Percentiles rank a stretch among this genome's conserved stretches.
These are phyloP conservation scores for Lathyrus aphaca DNA, from an alignment of 306 rosid species.

Conservation along the genomic window DNA sequence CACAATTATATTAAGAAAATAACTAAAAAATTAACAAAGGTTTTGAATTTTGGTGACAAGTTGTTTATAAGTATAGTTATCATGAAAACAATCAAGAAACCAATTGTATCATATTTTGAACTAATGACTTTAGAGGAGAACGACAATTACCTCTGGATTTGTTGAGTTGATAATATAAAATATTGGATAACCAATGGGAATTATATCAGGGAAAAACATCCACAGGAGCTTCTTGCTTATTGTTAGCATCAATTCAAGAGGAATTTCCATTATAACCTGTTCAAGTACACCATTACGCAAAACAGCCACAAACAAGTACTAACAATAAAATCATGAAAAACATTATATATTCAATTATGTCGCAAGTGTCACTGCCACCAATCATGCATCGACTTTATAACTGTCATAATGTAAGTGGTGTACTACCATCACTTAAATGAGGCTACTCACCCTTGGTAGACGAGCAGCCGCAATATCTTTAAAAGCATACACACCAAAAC, in stretches of 20 bases:
- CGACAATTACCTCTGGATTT: slow-evolving; percentile 76
- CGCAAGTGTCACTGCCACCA: no score
- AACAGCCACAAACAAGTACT: not conserved
- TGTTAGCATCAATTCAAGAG: slow-evolving; percentile 88
- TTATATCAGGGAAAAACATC: slow-evolving; percentile 97
- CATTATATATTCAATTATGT: no score
- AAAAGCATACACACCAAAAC: slow-evolving; percentile 96
- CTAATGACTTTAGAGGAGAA: slow-evolving; percentile 24
- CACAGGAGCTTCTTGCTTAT: slow-evolving; percentile 87
- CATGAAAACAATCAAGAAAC: slow-evolving; percentile 24
- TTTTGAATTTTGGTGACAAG: not conserved
- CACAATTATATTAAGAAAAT: slow-evolving; percentile 38
- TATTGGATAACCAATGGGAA: slow-evolving; percentile 93
- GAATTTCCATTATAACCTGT: slow-evolving; percentile 97
- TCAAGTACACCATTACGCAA: slow-evolving; percentile 38
- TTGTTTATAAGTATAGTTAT: not conserved
- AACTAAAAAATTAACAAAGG: slow-evolving; percentile 4
- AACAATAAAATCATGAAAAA: slow-evolving; percentile 13
- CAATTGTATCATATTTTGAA: slow-evolving; percentile 16
- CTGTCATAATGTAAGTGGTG: no score
- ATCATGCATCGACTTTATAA: no score
- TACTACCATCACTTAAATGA: slow-evolving; percentile 3
- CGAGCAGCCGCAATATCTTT: slow-evolving; percentile 96
- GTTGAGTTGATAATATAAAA: slow-evolving; percentile 94
- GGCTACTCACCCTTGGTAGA: slow-evolving; percentile 84